Evolutionary conservation across 202 grass and related monocot genomes (phyloP).

Genomic region (Bolboschoenoplectus hybrid): DNA sequence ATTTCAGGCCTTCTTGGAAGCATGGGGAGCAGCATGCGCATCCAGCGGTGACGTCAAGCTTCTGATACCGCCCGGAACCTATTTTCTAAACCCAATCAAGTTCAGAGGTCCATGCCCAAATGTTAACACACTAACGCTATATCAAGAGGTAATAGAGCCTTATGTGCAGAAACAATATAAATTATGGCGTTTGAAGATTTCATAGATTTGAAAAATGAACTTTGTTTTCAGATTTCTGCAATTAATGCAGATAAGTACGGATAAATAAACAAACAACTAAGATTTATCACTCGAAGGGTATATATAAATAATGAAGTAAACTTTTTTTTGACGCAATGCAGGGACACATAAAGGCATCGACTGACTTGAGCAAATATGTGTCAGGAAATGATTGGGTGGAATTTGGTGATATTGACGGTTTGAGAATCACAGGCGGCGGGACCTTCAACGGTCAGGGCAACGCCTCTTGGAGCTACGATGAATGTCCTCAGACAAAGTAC

Average conservation of each 20-base stretch:
- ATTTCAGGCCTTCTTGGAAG: conserved; percentile 57
- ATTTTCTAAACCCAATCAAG: conserved; percentile 54
- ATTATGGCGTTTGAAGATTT: not conserved
- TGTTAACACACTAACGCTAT: conserved; percentile 50
- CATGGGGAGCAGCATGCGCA: conserved; percentile 62
- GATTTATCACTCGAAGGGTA: not conserved
- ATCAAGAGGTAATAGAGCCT: conserved; percentile 46
- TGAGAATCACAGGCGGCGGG: conserved; percentile 55
- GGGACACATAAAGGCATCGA: conserved; percentile 64
- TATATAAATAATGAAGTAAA: not conserved
- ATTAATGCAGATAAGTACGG: not conserved
- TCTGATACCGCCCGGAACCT: conserved; percentile 51
- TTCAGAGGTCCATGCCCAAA: conserved; percentile 66
- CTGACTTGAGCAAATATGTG: conserved; percentile 52
- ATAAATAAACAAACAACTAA: too few relatives aligned
- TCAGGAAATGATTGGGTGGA: conserved; percentile 63
- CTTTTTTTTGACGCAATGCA: conserved; percentile 31
- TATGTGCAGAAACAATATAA: not conserved
- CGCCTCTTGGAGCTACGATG: conserved; percentile 67
- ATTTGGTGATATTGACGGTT: conserved; percentile 53
- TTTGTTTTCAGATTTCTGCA: not conserved
- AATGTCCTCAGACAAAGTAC: conserved; percentile 52
- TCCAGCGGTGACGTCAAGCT: conserved; percentile 51
- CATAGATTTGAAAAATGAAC: not conserved
- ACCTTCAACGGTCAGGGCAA: conserved; percentile 72